These are phyloP conservation scores for Ceratobasidium sp. DNA, from an alignment of 1,284 basidiomycete genomes.

Conservation along the genomic window DNA sequence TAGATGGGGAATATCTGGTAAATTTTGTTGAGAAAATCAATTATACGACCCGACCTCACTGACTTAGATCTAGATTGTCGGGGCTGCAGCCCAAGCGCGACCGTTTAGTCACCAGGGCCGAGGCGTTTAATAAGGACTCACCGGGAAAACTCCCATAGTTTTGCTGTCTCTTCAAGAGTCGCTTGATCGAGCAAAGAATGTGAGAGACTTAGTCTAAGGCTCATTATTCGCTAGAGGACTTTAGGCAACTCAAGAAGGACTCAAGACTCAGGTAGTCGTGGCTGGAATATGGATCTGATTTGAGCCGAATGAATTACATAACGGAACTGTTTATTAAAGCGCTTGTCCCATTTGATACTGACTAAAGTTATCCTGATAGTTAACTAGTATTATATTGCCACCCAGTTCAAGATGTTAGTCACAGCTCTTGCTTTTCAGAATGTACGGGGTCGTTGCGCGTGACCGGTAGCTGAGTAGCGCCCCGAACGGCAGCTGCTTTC, in stretches of 20 bases:
- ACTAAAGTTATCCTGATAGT: too few relatives aligned
- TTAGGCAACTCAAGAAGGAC: too few relatives aligned
- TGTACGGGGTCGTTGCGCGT: background rate
- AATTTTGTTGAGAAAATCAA: background rate
- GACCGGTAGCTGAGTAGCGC: conserved; percentile 28
- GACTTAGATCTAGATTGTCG: conserved; percentile 2
- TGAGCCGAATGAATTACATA: too few relatives aligned
- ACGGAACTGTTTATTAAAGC: too few relatives aligned
- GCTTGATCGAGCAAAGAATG: conserved; percentile 5
- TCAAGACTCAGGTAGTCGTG: too few relatives aligned
- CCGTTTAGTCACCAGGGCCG: background rate
- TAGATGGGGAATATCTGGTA: background rate
- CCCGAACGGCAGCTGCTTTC: conserved; percentile 35
- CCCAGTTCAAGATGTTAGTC: background rate
- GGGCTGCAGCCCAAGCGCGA: background rate
- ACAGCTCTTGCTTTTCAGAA: conserved; percentile 32
- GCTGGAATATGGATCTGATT: too few relatives aligned
- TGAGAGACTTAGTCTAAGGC: conserved; percentile 19
- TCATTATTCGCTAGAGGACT: conserved; percentile 12
- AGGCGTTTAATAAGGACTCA: background rate
- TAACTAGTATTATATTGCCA: too few relatives aligned
- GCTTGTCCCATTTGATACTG: too few relatives aligned
- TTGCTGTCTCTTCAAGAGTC: conserved; percentile 2
- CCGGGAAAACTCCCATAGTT: conserved; percentile 37
- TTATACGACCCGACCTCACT: background rate